Evolutionary conservation across 1,139 yeast genomes (phyloP), one percentile per base, ranked within the genome.

Genomic region (Eremothecium sinecaudum): DNA sequence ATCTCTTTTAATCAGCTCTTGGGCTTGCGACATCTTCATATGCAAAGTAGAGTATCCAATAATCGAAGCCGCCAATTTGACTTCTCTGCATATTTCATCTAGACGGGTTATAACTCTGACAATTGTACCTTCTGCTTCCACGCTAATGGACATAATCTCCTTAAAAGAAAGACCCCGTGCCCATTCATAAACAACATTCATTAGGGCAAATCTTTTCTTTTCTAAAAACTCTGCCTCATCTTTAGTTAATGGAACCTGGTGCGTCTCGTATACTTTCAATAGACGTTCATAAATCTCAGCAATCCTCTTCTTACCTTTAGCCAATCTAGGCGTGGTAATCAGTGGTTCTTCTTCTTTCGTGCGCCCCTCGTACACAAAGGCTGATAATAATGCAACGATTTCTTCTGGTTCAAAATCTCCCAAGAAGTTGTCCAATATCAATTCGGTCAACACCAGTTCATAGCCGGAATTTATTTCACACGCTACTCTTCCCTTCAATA

Each of bases 141-240:
- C 76, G 44, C 93, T 81, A 44, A 84, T 69, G 41, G 75, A 79
- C 79, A 87, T 90, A 46, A 90, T 90, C 39, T 83, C 92, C 44
- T 80, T 80, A 62, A 90, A 90, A 1, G 92, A 71, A 68, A 86
- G 69, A 2, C 98, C 99, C 45, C 93, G 70, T 1, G 97, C 96
- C 99, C 99, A 90, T 59, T 90, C 97, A 56, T 90, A 84, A 3
- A 90, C 94, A 9, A 86, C 95, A 56, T 86, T 90, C 58, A 83
- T 81, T 51, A 90, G 67, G 0, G 92, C 94, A 60, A 90, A 90
- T 46, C 98, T 65, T 48, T 84, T 79, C 46, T 80, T 71, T 41
- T 84, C 93, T 42, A 78, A 61, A 48, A 86, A 87, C 43, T 80
- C 84, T 34, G 79, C 80, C 50, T 90, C 98, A 38, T 87, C 96